Evolutionary conservation across 768 basidiomycete genomes (phyloP).

Genomic region (Collybia mongolica): DNA sequence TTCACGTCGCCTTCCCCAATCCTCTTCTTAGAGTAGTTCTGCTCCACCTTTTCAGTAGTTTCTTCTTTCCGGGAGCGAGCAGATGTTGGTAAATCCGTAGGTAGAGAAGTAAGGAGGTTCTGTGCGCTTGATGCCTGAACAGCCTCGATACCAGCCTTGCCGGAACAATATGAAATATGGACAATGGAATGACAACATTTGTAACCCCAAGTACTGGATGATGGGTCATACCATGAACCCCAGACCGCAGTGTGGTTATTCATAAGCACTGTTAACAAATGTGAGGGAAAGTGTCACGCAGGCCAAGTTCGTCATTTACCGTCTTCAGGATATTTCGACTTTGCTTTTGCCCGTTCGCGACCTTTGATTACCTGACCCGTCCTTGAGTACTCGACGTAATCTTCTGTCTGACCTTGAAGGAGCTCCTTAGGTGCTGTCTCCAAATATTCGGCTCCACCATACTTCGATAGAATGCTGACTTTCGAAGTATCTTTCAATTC

Average conservation of each 20-base stretch:
- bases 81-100: slow-evolving; percentile 24
- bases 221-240: slow-evolving; percentile 90
- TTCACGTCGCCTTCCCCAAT: slow-evolving; percentile 81
- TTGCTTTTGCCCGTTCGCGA: slow-evolving; percentile 80
- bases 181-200: slow-evolving; percentile 89
- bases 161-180: slow-evolving; percentile 90
- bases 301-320: slow-evolving; percentile 40
- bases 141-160: slow-evolving; percentile 80
- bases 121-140: slow-evolving; percentile 73
- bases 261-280: slow-evolving; percentile 57
- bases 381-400: slow-evolving; percentile 96
- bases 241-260: slow-evolving; percentile 97
- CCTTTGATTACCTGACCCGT: slow-evolving; percentile 92
- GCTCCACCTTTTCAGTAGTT: slow-evolving; percentile 45
- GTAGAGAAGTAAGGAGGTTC: slow-evolving; percentile 52
- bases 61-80: slow-evolving; percentile 16
- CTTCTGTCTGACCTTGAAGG: slow-evolving; percentile 92
- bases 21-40: slow-evolving; percentile 76
- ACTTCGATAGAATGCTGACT: slow-evolving; percentile 86
- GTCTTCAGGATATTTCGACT: slow-evolving; percentile 96
- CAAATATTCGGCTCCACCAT: slow-evolving; percentile 93
- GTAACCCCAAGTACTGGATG: slow-evolving; percentile 83
- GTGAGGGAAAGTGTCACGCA: slow-evolving; percentile 4
- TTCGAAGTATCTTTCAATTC: slow-evolving; percentile 85
- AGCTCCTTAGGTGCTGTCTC: slow-evolving; percentile 89